A percentile compares a stretch with the other conserved stretches of the same genome.
These are phyloP conservation scores for Leccinum broughii DNA, from an alignment of 768 basidiomycete genomes.

Conservation along the genomic window DNA sequence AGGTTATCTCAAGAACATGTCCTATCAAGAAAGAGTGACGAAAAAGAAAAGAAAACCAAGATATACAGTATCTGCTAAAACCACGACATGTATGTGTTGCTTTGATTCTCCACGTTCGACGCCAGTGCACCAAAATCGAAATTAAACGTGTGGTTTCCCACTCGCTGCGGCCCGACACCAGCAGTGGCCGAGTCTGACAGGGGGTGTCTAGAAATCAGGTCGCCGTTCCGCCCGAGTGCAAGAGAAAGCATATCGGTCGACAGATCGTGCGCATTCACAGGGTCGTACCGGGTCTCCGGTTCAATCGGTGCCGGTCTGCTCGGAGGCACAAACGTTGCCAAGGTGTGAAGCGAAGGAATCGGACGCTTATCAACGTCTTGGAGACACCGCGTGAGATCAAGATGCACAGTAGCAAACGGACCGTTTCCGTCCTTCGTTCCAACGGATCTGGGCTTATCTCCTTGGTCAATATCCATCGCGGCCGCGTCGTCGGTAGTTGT, in stretches of 20 bases:
- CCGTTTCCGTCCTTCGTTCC: constrained; percentile 1
- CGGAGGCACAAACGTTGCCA: constrained; percentile 28
- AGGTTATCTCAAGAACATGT: constrained; percentile 16
- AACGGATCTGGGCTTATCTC: constrained; percentile 1
- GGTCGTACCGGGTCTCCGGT: constrained; percentile 21
- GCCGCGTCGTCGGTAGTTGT: constrained; percentile 20
- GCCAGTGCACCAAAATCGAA: constrained; percentile 63
- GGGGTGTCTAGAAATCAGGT: constrained; percentile 21
- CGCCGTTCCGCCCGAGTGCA: constrained; percentile 32
- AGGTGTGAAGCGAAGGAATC: constrained; percentile 19
- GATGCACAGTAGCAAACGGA: constrained; percentile 27
- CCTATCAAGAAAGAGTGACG: constrained; percentile 17
- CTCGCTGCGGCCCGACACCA: constrained; percentile 36
- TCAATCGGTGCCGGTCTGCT: constrained; percentile 18
- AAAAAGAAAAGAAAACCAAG: constrained; percentile 12
- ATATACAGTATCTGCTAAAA: constrained; percentile 39
- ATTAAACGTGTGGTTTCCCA: constrained; percentile 57
- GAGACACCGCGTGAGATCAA: constrained; percentile 26
- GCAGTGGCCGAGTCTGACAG: constrained; percentile 20
- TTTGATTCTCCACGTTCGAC: constrained; percentile 55
- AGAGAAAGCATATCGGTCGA: constrained; percentile 36
- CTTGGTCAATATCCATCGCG: constrained; percentile 31
- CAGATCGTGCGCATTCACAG: constrained; percentile 26
- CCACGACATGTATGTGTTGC: constrained; percentile 64
- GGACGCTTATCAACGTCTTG: constrained; percentile 25